A percentile compares a stretch with the other conserved stretches of the same genome.
Evolutionary conservation across 306 rosid species (phyloP).

Genomic region (Potentilla sterilis): DNA sequence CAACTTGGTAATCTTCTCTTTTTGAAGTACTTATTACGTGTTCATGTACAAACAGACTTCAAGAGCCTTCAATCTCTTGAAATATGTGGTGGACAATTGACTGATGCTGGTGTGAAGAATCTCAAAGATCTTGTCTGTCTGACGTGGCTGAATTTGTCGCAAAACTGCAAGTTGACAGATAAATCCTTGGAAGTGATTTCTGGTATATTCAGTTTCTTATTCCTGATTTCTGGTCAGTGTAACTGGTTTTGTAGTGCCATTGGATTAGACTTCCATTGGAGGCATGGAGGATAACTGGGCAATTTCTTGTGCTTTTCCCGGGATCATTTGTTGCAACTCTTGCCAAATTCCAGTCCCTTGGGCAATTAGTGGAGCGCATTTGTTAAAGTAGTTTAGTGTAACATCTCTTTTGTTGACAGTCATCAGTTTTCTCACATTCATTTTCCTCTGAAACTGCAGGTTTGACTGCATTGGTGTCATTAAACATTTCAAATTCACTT

Average conservation of each 20-base stretch:
- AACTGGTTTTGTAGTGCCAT: neutral
- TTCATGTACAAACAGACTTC: slow-evolving; percentile 44
- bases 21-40: neutral
- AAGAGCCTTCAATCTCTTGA: slow-evolving; percentile 72
- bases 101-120: slow-evolving; percentile 68
- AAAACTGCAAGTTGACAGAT: slow-evolving; percentile 60
- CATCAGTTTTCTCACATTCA: neutral
- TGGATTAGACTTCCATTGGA: neutral
- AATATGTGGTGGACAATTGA: slow-evolving; percentile 73
- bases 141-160: slow-evolving; percentile 58
- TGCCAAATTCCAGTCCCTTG: slow-evolving; percentile 2
- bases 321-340: neutral
- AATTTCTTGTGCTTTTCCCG: neutral
- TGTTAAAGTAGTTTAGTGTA: no score
- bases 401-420: neutral
- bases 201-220: slow-evolving; percentile 31
- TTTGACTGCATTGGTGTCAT: slow-evolving; percentile 55
- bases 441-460: slow-evolving; percentile 40
- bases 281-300: neutral
- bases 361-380: neutral
- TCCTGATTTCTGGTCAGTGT: neutral
- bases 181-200: slow-evolving; percentile 65
- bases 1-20: neutral
- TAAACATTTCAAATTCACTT: slow-evolving; percentile 66
- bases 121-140: slow-evolving; percentile 58